These are phyloP conservation scores for Trichosporon coremiiforme DNA, from an alignment of 1,284 basidiomycete species.

Conservation along the genomic window DNA sequence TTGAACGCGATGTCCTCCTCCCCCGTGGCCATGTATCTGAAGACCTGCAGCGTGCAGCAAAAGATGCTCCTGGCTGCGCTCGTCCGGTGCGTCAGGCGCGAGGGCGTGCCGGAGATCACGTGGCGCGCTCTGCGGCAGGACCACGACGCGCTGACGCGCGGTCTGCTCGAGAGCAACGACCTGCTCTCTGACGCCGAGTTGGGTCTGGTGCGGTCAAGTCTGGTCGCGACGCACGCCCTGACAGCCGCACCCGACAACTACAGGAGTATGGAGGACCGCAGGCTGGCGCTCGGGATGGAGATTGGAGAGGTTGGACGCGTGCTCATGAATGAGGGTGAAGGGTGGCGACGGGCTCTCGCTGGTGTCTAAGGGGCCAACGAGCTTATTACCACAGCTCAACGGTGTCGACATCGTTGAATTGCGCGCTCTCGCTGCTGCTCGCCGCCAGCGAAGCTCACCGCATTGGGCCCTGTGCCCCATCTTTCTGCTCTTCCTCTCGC, in stretches of 20 bases:
- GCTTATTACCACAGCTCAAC: no score
- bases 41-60: slow-evolving; percentile 79
- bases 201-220: slow-evolving; percentile 43
- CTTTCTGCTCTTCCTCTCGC: no score
- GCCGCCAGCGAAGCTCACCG: no score
- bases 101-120: slow-evolving; percentile 82
- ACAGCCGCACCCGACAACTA: slow-evolving; percentile 46
- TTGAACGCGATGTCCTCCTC: slow-evolving; percentile 88
- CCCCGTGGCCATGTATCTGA: slow-evolving; percentile 79
- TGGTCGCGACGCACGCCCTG: slow-evolving; percentile 51
- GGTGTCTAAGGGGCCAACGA: slow-evolving; percentile 32
- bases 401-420: no score
- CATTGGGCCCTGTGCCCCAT: no score
- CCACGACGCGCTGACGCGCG: slow-evolving; percentile 51
- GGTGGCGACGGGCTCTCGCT: slow-evolving; percentile 53
- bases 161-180: slow-evolving; percentile 47
- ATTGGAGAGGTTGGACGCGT: slow-evolving; percentile 56
- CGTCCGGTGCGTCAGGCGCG: slow-evolving; percentile 76
- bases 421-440: no score
- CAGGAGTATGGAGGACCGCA: slow-evolving; percentile 46
- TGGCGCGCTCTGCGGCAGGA: slow-evolving; percentile 65
- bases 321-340: slow-evolving; percentile 55
- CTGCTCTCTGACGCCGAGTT: slow-evolving; percentile 51
- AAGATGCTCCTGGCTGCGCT: slow-evolving; percentile 85
- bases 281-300: slow-evolving; percentile 55